Percentiles rank a stretch among this genome's conserved stretches.
phyloP scores from a whole-genome alignment of 1,139 yeast species.

The Geotrichum citri-aurantii region DNA sequence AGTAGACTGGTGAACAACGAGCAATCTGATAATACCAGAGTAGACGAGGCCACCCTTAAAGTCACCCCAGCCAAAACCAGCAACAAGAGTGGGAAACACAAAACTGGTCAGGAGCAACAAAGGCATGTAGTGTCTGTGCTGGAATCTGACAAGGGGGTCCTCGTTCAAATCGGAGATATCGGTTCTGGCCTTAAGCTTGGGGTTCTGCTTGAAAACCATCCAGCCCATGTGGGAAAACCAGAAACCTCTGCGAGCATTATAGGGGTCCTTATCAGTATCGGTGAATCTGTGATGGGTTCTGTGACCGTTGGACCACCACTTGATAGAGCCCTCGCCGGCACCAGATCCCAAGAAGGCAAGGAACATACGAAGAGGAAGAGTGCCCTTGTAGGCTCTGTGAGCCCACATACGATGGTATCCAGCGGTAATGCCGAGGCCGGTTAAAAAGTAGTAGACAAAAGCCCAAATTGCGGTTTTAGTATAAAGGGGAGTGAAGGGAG shows the following conservation, averaged over 20 bases:
- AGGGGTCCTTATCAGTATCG: conserved; percentile 94
- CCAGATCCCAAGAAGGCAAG: conserved; percentile 89
- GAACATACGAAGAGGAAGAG: conserved; percentile 60
- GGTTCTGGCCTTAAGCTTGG: conserved; percentile 90
- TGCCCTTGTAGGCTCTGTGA: conserved; percentile 81
- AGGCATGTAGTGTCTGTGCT: conserved; percentile 82
- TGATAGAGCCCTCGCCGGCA: conserved; percentile 92
- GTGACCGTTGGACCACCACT: conserved; percentile 99
- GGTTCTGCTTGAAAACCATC: conserved; percentile 93
- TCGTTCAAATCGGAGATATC: conserved; percentile 87
- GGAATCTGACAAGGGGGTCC: conserved; percentile 87
- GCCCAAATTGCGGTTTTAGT: conserved; percentile 58
- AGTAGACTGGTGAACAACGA: conserved; percentile 91
- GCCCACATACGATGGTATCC: conserved; percentile 87
- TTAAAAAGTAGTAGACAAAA: conserved; percentile 54
- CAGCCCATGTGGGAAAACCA: conserved; percentile 97
- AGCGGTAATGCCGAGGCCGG: conserved; percentile 94
- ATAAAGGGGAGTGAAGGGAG: conserved; percentile 53
- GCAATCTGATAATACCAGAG: conserved; percentile 81
- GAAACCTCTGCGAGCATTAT: conserved; percentile 92
- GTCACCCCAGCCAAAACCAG: conserved; percentile 83
- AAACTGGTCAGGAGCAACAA: conserved; percentile 65
- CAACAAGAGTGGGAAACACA: conserved; percentile 66
- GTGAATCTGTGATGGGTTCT: conserved; percentile 97
- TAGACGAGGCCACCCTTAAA: conserved; percentile 88